These are phyloP conservation scores for Euphrasia arctica DNA, from an alignment of 305 asterid genomes.

Conservation along the genomic window DNA sequence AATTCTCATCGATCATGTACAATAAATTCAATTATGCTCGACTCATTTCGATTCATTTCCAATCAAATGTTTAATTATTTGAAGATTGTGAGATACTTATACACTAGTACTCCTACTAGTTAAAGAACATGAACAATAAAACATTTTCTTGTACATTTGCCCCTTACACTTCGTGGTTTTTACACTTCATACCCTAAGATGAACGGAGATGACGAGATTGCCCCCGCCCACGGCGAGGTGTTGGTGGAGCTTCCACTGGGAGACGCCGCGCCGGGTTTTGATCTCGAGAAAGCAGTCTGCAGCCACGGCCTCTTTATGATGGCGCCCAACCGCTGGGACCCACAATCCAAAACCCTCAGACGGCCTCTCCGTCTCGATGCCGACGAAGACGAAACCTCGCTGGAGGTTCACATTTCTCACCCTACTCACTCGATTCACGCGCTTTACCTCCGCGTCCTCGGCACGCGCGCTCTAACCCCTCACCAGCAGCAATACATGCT, in stretches of 20 bases:
- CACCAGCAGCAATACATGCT: constrained; percentile 47
- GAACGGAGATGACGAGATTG: constrained; percentile 28
- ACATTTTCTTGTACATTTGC: background rate
- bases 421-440: constrained; percentile 39
- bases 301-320: constrained; percentile 90
- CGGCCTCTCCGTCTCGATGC: constrained; percentile 69
- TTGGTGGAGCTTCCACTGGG: constrained; percentile 55
- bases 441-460: constrained; percentile 48
- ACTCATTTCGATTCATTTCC: too few relatives aligned
- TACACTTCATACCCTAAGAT: constrained; percentile 19
- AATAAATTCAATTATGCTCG: too few relatives aligned
- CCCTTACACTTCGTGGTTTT: background rate
- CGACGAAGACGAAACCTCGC: constrained; percentile 39
- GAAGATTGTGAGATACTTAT: too few relatives aligned
- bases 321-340: constrained; percentile 88
- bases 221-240: constrained; percentile 33
- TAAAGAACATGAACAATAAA: background rate
- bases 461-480: constrained; percentile 36
- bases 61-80: too few relatives aligned
- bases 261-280: constrained; percentile 41
- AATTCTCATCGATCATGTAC: too few relatives aligned
- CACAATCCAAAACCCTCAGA: constrained; percentile 58
- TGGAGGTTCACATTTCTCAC: constrained; percentile 51
- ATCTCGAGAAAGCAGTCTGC: constrained; percentile 67
- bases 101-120: too few relatives aligned